Conservation (phyloP, 2,329 filamentous ascomycete species). For the Truncatella angustata region DNA sequence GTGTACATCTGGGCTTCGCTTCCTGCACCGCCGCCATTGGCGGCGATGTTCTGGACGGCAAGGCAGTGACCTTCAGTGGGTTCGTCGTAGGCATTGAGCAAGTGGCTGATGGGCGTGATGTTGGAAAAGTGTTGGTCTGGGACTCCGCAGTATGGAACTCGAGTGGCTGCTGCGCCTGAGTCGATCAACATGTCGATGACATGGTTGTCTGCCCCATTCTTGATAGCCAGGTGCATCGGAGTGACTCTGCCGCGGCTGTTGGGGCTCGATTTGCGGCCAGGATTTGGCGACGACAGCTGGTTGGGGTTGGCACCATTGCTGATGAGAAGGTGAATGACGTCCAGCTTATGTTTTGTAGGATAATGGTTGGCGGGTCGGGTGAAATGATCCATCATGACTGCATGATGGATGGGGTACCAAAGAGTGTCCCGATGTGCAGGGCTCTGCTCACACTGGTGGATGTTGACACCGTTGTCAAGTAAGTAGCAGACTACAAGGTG, state of each 20-base stretch:
- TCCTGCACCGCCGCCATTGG: neutral
- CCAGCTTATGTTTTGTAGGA: neutral
- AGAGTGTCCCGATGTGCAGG: neutral
- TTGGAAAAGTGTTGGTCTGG: neutral
- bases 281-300: neutral
- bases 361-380: neutral
- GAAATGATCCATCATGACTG: neutral
- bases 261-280: neutral
- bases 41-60: neutral
- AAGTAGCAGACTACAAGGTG: neutral
- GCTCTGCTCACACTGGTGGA: neutral
- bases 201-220: neutral
- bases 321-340: neutral
- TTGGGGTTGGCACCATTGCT: neutral
- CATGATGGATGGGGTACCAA: conserved; percentile 1
- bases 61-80: neutral
- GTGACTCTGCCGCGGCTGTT: neutral
- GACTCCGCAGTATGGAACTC: neutral
- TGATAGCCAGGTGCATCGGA: conserved; percentile 4
- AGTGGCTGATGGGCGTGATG: neutral
- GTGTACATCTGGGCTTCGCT: neutral
- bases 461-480: neutral
- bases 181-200: neutral
- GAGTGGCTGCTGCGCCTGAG: neutral
- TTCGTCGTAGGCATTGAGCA: neutral